Conservation (phyloP, 75 land plant genomes). For the Pinus taeda region DNA sequence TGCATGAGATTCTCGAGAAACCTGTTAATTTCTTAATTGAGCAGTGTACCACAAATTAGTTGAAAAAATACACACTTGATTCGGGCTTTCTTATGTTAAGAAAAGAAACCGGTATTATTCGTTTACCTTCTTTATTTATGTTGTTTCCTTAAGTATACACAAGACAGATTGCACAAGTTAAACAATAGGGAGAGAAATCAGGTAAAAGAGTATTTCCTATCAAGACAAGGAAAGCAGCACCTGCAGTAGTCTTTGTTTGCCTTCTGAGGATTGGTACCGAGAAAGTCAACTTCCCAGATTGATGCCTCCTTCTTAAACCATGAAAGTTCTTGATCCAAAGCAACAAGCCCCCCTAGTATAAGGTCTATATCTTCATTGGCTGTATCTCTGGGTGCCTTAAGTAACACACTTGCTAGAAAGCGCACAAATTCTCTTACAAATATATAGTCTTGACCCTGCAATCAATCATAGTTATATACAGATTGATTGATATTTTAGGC, state of each 20-base stretch:
- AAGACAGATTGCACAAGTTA: not conserved
- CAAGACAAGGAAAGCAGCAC: conserved; percentile 18
- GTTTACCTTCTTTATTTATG: not conserved
- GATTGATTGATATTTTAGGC: not conserved
- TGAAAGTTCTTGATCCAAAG: conserved; percentile 63
- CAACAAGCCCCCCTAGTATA: conserved; percentile 58
- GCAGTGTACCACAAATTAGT: not conserved
- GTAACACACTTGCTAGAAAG: conserved; percentile 68
- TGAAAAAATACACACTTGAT: not conserved
- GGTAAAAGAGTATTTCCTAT: not conserved
- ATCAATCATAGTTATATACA: not conserved
- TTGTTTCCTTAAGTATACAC: not conserved
- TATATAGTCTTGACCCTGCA: conserved; percentile 80
- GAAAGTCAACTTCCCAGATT: conserved; percentile 51
- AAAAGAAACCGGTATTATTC: not conserved
- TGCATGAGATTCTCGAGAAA: conserved; percentile 59
- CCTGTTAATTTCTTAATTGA: conserved; percentile 25
- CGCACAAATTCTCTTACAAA: conserved; percentile 77
- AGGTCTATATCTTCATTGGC: conserved; percentile 35
- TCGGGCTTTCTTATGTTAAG: not conserved
- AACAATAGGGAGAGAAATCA: not conserved
- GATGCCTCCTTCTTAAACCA: conserved; percentile 81
- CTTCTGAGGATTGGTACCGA: conserved; percentile 25
- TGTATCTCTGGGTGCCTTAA: conserved; percentile 58
- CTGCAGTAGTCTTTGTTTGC: conserved; percentile 66